phyloP scores from a whole-genome alignment of 176 grass and related monocot species.

The Alloteropsis semialata region DNA sequence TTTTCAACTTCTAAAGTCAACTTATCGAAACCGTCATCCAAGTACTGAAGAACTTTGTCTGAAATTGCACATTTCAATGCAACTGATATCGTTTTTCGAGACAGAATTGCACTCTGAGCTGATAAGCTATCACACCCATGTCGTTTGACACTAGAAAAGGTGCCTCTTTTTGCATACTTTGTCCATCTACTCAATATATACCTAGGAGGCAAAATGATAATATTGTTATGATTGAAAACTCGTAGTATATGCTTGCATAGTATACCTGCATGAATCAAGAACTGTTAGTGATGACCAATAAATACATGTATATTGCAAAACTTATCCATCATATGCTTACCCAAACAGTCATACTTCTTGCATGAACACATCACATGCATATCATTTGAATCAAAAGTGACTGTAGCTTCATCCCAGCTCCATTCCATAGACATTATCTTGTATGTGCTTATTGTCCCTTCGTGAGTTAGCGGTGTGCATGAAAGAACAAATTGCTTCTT shows the following conservation, averaged over 20 bases:
- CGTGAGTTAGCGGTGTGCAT: too few relatives aligned
- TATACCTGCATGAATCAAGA: neutral
- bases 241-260: slow-evolving; percentile 15
- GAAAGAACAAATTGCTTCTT: too few relatives aligned
- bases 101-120: neutral
- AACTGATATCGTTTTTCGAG: neutral
- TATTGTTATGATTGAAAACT: neutral
- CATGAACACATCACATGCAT: too few relatives aligned
- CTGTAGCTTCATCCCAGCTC: too few relatives aligned
- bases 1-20: neutral
- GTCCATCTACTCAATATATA: slow-evolving; percentile 23
- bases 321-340: neutral
- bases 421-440: too few relatives aligned
- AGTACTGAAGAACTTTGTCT: neutral
- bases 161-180: slow-evolving; percentile 1
- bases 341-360: too few relatives aligned
- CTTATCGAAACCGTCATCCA: neutral
- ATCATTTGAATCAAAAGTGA: too few relatives aligned
- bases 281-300: neutral
- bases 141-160: neutral
- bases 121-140: neutral
- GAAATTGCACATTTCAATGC: neutral
- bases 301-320: neutral
- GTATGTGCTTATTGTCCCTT: too few relatives aligned
- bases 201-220: slow-evolving; percentile 6